phyloP scores from a whole-genome alignment of 345 rosid genomes.

The Rhizophora apiculata region DNA sequence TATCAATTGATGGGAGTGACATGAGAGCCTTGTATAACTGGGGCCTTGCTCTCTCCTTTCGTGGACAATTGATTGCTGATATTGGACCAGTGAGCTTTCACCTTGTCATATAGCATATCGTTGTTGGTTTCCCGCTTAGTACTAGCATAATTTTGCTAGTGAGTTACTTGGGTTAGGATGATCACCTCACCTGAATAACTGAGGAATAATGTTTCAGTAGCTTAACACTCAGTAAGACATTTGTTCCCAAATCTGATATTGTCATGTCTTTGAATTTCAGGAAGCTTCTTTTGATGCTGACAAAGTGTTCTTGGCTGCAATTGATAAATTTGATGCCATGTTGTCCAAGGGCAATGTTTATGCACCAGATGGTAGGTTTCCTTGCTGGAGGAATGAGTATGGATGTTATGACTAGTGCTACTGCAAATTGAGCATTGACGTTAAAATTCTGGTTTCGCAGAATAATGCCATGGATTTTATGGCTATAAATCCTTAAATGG shows the following conservation, averaged over 20 bases:
- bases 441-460: too few relatives aligned
- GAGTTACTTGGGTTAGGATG: neutral
- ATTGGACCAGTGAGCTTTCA: constrained; percentile 62
- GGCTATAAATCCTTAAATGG: neutral
- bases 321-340: constrained; percentile 66
- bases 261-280: constrained; percentile 32
- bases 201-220: neutral
- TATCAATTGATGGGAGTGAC: constrained; percentile 63
- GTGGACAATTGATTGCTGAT: constrained; percentile 69
- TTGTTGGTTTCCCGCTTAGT: neutral
- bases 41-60: constrained; percentile 75
- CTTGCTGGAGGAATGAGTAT: neutral
- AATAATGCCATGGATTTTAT: too few relatives aligned
- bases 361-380: constrained; percentile 57
- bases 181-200: too few relatives aligned
- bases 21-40: constrained; percentile 64
- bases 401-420: neutral
- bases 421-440: neutral
- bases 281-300: constrained; percentile 71
- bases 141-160: neutral
- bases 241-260: neutral
- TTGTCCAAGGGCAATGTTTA: constrained; percentile 56
- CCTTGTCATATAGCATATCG: neutral
- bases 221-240: neutral
- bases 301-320: constrained; percentile 71